Evolutionary conservation across 208 protist species (phyloP).

Genomic region (Endotrypanum monterogeii): DNA sequence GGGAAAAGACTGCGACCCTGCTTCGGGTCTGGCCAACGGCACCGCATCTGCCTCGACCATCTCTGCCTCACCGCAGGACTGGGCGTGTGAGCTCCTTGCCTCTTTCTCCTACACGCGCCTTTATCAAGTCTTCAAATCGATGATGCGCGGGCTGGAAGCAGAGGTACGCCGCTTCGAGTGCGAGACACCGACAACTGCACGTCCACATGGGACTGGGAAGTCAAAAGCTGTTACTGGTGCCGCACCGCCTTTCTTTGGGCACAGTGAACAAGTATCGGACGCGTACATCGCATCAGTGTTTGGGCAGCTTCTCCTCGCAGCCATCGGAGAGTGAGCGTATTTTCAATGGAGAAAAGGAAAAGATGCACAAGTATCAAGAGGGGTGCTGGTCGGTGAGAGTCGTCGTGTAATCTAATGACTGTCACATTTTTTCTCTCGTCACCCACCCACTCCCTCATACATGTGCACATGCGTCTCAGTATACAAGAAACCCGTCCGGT

Average conservation of each 20-base stretch:
- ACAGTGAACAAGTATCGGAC: neutral
- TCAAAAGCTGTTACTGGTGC: neutral
- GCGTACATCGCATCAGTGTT: slow-evolving; percentile 7
- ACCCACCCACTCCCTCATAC: neutral
- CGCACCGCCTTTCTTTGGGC: neutral
- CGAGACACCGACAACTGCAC: neutral
- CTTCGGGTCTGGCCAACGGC: no score
- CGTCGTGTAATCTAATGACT: no score
- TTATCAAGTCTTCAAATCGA: slow-evolving; percentile 22
- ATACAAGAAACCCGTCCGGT: no score
- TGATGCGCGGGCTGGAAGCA: slow-evolving; percentile 33
- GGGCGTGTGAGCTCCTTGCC: slow-evolving; percentile 20
- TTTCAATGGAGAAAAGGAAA: neutral
- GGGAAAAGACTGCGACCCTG: no score
- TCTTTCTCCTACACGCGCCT: slow-evolving; percentile 26
- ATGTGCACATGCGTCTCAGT: no score
- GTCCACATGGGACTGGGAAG: neutral
- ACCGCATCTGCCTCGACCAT: neutral
- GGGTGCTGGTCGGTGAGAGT: no score
- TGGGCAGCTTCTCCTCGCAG: slow-evolving; percentile 11
- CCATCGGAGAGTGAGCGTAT: slow-evolving; percentile 16
- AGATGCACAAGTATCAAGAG: neutral
- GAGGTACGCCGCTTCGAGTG: slow-evolving; percentile 17
- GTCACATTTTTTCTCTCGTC: no score
- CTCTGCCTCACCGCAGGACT: slow-evolving; percentile 1